Percentiles rank a stretch among this genome's conserved stretches.
Evolutionary conservation across 495 filamentous ascomycete genomes (phyloP).

Genomic region (Aspergillus nidulans): DNA sequence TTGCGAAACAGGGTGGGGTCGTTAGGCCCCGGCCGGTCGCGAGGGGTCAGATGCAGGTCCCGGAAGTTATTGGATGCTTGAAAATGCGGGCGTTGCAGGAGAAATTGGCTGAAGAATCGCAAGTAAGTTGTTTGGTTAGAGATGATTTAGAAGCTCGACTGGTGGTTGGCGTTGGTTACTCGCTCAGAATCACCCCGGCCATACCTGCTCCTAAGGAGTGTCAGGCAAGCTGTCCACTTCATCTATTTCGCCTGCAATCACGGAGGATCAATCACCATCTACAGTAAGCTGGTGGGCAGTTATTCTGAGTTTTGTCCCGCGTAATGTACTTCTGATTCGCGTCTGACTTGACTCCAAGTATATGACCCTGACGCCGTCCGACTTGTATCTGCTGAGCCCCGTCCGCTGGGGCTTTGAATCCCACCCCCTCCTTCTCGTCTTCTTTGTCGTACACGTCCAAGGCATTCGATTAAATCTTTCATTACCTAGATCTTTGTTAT

Average conservation of each 20-base stretch:
- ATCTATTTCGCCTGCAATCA: conserved; percentile 1
- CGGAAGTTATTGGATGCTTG: conserved; percentile 1
- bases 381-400: not conserved
- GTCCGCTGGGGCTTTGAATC: not conserved
- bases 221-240: not conserved
- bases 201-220: not conserved
- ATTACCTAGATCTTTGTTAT: not conserved
- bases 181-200: not conserved
- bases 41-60: conserved; percentile 1
- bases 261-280: conserved; percentile 5
- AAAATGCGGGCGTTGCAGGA: not conserved
- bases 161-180: not conserved
- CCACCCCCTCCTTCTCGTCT: conserved; percentile 3
- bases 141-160: not conserved
- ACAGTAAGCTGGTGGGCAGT: not conserved
- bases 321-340: not conserved
- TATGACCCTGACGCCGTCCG: not conserved
- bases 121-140: not conserved
- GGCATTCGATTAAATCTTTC: not conserved
- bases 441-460: not conserved
- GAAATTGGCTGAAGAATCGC: not conserved
- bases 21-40: not conserved
- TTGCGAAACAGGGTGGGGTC: conserved; percentile 8
- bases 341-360: not conserved
- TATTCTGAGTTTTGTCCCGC: not conserved